Evolutionary conservation across 176 grass and related monocot genomes (phyloP), one percentile per base, ranked within the genome.

Genomic region (Aegilops umbellulata): DNA sequence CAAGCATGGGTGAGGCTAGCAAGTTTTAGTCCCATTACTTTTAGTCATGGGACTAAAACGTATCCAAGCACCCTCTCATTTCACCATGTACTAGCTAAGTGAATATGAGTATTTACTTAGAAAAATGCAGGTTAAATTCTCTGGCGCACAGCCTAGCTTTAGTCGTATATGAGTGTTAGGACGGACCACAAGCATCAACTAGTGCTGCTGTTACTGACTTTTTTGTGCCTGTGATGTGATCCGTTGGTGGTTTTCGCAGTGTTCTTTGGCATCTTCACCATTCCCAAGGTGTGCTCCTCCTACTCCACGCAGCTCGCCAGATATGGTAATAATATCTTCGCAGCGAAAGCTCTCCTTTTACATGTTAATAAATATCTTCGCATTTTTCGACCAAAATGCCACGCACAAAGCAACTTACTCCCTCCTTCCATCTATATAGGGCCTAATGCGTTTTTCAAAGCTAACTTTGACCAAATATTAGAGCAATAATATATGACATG

Each of bases 221-320:
- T 87, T 86, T 55, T 69, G 49, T 72, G 55, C 57, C 49, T 85
- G 30, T 76, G 46, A 29, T 77, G 35, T 36, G 35, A 39, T 39
- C 81, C 75, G 49, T 81, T 69, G 47, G 17, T 79, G 51, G 82
- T 68, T 62, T 61, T 90, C 39, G 90, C 89, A 99, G 97, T 83
- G 44, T 99, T 99, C 77, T 99, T 97, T 90, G 94, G 97, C 65
- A 69, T 94, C 85, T 99, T 97, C 92, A 97, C 91, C 65, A 79
- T 97, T 64, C 97, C 97, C 13, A 99, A 94, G 88, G 87, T 97
- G 24, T 99, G 92, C 90, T 94, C 90, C 30, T 91, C 97, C 78
- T 99, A 97, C 82, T 97, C 97, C 60, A 87, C 85, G 69, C 97
- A 99, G 86, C 68, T 97, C 74, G 92, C 92, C 70, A 91, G 91